phyloP scores from a whole-genome alignment of 768 basidiomycete species.

The Russula sp. region DNA sequence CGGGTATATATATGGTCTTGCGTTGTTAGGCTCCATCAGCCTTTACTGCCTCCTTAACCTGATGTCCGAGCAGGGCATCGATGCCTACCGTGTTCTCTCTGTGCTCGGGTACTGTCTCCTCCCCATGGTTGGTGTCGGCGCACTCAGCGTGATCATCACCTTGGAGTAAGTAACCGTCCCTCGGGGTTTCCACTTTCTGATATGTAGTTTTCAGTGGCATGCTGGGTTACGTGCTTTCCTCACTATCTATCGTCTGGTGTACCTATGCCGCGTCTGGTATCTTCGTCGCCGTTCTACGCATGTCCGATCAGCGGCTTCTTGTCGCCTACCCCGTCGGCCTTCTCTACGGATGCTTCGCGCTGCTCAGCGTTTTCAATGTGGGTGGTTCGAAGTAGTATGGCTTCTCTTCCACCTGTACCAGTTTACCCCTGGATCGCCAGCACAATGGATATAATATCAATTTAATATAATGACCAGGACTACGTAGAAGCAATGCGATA shows the following conservation, averaged over 20 bases:
- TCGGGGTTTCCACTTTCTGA: conserved; percentile 13
- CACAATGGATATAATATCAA: conserved; percentile 16
- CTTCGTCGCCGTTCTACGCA: conserved; percentile 89
- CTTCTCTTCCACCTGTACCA: not conserved
- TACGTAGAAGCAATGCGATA: conserved; percentile 8
- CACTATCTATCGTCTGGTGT: conserved; percentile 89
- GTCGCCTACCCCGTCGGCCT: conserved; percentile 96
- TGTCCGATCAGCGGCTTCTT: conserved; percentile 91
- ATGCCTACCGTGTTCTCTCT: conserved; percentile 90
- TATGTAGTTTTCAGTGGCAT: conserved; percentile 45
- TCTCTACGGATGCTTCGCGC: conserved; percentile 88
- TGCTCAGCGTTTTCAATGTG: conserved; percentile 84
- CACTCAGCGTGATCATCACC: conserved; percentile 77
- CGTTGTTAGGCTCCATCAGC: conserved; percentile 85
- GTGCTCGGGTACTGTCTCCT: conserved; percentile 95
- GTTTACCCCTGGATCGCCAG: not conserved
- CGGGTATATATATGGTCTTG: conserved; percentile 97
- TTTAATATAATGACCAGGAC: conserved; percentile 24
- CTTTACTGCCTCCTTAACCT: conserved; percentile 94
- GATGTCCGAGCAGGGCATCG: conserved; percentile 93
- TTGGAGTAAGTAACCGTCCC: conserved; percentile 62
- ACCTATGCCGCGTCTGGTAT: conserved; percentile 94
- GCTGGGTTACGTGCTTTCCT: conserved; percentile 78
- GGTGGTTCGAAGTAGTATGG: conserved; percentile 25
- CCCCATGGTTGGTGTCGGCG: conserved; percentile 93